Evolutionary conservation across 139 green algal species (phyloP), one percentile per base, ranked within the genome.

Genomic region (Pycnococcus provasolii): DNA sequence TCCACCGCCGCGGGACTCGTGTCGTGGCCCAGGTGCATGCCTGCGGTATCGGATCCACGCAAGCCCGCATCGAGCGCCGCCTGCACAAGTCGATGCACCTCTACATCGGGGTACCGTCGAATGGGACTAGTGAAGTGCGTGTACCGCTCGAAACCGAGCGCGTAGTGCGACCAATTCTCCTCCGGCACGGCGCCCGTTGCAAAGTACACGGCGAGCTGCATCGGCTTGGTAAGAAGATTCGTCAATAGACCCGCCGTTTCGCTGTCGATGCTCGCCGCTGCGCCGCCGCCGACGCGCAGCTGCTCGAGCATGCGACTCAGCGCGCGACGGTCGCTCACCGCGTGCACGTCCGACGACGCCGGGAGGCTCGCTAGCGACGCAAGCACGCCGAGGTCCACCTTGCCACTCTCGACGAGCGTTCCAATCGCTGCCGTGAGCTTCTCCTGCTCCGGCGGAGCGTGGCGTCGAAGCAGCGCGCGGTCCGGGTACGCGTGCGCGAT

Each of bases 191-290:
- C 52, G 5, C 77, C 79, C 2, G 73, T 81, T 58, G 52, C 80
- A 39, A 85, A 84, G 62, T 84, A 86, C 71, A 62, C 47, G 41
- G 79, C 80, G 42, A 83, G 55, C 75, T 91, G 81, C 91, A 98
- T 97, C 42, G 92, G 91, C 54, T 87, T 86, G 2, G 89, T 97
- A 41, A 75, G 81, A 62, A 94, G 46, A 62, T 90, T 78, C 8
- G 80, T 84, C 48, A 94, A 52, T 9, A 87, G 48, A 3, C 87
- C 83, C 42, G 43, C 55, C 39, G 42, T 41, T 61, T 64, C 65
- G 2, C 9, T 8, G 1, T 64, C 3, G 2, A 26, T 26, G 26
- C 87, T 81, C 42, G 43, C 55, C 39, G 42, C 42, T 61, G 55
- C 65, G 2, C 9, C 6, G 1, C 41, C 3, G 2, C n/a, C 3